A percentile compares a stretch with the other conserved stretches of the same genome.
These are phyloP conservation scores for Maudiozyma saulgeensis DNA, from an alignment of 805 yeast species.

Conservation along the genomic window DNA sequence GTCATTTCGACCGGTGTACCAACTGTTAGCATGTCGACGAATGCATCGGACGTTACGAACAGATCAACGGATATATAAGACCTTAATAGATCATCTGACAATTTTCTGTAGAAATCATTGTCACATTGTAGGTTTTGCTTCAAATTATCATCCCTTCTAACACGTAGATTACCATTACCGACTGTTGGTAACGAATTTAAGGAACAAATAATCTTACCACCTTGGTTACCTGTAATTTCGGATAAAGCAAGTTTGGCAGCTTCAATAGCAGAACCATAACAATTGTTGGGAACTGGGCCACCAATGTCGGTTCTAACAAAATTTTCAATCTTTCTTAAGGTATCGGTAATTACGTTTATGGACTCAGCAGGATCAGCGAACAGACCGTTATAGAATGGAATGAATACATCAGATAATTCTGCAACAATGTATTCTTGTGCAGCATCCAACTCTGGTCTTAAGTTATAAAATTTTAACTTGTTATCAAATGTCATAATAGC, in stretches of 20 bases:
- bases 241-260: conserved; percentile 56
- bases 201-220: conserved; percentile 72
- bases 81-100: conserved; percentile 47
- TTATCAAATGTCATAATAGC: conserved; percentile 73
- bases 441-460: conserved; percentile 45
- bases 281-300: conserved; percentile 40
- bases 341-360: conserved; percentile 50
- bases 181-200: conserved; percentile 63
- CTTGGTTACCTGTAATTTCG: conserved; percentile 44
- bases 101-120: conserved; percentile 48
- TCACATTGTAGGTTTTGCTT: conserved; percentile 50
- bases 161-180: conserved; percentile 67
- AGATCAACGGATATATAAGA: conserved; percentile 68
- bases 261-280: conserved; percentile 70
- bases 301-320: conserved; percentile 28
- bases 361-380: conserved; percentile 73
- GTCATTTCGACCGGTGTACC: conserved; percentile 54
- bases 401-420: conserved; percentile 50
- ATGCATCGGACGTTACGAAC: conserved; percentile 53
- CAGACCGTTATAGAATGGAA: conserved; percentile 71
- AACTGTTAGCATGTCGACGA: conserved; percentile 67
- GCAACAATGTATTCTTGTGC: conserved; percentile 52
- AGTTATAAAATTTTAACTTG: conserved; percentile 60
- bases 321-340: conserved; percentile 42
- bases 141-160: conserved; percentile 33